phyloP scores from a whole-genome alignment of 176 grass and related monocot species.

The Hordeum marinum region DNA sequence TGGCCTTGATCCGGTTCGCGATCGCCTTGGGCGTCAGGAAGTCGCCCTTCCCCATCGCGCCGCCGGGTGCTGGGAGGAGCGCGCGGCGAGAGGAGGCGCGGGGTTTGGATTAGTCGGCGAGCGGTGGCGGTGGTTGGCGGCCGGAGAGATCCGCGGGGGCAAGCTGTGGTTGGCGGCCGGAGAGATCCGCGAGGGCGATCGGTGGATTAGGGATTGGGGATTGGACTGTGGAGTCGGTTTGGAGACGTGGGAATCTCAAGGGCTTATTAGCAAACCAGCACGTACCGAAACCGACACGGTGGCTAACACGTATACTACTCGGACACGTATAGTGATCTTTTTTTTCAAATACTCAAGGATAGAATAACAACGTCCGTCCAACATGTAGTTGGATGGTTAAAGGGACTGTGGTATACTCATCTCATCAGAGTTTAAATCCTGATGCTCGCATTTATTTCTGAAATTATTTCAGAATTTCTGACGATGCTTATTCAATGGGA shows the following conservation, averaged over 20 bases:
- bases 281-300: neutral
- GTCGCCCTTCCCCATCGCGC: constrained; percentile 72
- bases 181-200: neutral
- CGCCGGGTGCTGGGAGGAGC: neutral
- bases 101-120: neutral
- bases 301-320: neutral
- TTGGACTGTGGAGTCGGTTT: neutral
- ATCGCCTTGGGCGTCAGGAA: constrained; percentile 89
- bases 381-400: no score
- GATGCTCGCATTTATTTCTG: no score
- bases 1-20: constrained; percentile 91
- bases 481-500: no score
- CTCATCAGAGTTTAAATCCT: no score
- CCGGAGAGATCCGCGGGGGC: constrained; percentile 1
- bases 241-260: neutral
- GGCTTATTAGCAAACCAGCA: neutral
- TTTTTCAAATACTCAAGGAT: no score
- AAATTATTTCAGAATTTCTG: no score
- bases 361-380: no score
- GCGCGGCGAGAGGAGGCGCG: neutral
- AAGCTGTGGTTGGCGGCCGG: neutral
- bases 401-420: no score
- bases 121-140: neutral
- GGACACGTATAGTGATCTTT: neutral
- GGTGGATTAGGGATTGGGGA: neutral